Conservation (phyloP, 257 asterid species). For the Plantago elongata region DNA sequence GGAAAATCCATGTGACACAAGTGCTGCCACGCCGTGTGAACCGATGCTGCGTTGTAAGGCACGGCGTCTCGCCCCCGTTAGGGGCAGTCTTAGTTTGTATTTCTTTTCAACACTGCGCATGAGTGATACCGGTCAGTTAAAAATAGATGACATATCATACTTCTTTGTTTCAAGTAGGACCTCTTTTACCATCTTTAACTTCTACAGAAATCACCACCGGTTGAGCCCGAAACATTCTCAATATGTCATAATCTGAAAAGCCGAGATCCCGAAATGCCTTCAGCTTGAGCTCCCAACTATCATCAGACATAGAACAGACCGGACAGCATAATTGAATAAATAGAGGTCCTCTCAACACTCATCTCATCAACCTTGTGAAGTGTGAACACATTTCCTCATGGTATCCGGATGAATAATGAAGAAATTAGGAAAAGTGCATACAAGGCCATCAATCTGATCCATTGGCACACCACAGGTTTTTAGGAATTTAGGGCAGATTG, state of each 20-base stretch:
- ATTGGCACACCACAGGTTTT: constrained; percentile 32
- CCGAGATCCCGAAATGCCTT: constrained; percentile 16
- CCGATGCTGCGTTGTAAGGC: no score
- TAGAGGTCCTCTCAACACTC: constrained; percentile 27
- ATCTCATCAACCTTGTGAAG: constrained; percentile 21
- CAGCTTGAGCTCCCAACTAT: constrained; percentile 19
- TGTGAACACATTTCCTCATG: constrained; percentile 23
- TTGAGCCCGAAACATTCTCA: constrained; percentile 9
- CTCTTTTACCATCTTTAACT: constrained; percentile 20
- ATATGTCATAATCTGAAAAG: constrained; percentile 18
- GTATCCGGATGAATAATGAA: constrained; percentile 25
- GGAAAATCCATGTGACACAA: no score
- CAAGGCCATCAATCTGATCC: constrained; percentile 11
- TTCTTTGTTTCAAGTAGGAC: constrained; percentile 16
- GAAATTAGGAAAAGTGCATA: constrained; percentile 26
- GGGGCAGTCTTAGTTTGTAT: constrained; percentile 16
- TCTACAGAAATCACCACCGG: constrained; percentile 15
- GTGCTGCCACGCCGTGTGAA: no score
- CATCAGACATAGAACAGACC: constrained; percentile 15
- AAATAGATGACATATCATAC: constrained; percentile 16
- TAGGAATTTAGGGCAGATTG: no score
- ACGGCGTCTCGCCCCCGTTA: no score
- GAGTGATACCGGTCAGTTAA: constrained; percentile 6
- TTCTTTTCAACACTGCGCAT: constrained; percentile 19
- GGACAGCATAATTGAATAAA: constrained; percentile 18